phyloP scores from a whole-genome alignment of 768 basidiomycete species.

The Lactifluus subvellereus region DNA sequence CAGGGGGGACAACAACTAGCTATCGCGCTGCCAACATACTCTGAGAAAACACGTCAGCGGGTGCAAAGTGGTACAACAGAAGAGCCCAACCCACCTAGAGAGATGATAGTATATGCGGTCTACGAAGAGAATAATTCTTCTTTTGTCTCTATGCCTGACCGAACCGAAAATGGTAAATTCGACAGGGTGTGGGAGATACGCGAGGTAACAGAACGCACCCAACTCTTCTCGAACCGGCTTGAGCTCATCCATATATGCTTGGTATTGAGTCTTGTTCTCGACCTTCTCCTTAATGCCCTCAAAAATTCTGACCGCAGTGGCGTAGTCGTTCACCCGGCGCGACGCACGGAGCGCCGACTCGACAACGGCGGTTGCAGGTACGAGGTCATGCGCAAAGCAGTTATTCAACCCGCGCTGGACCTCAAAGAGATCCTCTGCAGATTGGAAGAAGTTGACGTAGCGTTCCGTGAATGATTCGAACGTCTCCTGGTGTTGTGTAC shows the following conservation, averaged over 20 bases:
- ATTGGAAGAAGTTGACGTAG: slow-evolving; percentile 90
- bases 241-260: slow-evolving; percentile 88
- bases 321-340: slow-evolving; percentile 91
- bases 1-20: slow-evolving; percentile 14
- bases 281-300: slow-evolving; percentile 97
- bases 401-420: slow-evolving; percentile 99
- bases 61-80: not conserved
- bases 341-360: slow-evolving; percentile 86
- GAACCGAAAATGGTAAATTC: not conserved
- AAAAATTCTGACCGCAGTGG: slow-evolving; percentile 92
- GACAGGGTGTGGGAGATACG: not conserved
- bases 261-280: slow-evolving; percentile 93
- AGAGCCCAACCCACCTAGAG: not conserved
- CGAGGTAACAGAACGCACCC: slow-evolving; percentile 44
- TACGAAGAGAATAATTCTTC: slow-evolving; percentile 57
- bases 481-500: slow-evolving; percentile 78
- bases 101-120: slow-evolving; percentile 23
- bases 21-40: slow-evolving; percentile 15
- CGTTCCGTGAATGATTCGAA: slow-evolving; percentile 93
- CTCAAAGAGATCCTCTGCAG: slow-evolving; percentile 94
- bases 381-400: slow-evolving; percentile 98
- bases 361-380: slow-evolving; percentile 75
- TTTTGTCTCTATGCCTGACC: slow-evolving; percentile 52
- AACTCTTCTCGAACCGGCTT: slow-evolving; percentile 86
- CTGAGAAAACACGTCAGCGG: not conserved